Evolutionary conservation across 768 basidiomycete species (phyloP), one percentile per base, ranked within the genome.

Genomic region (Lactarius akahatsu): DNA sequence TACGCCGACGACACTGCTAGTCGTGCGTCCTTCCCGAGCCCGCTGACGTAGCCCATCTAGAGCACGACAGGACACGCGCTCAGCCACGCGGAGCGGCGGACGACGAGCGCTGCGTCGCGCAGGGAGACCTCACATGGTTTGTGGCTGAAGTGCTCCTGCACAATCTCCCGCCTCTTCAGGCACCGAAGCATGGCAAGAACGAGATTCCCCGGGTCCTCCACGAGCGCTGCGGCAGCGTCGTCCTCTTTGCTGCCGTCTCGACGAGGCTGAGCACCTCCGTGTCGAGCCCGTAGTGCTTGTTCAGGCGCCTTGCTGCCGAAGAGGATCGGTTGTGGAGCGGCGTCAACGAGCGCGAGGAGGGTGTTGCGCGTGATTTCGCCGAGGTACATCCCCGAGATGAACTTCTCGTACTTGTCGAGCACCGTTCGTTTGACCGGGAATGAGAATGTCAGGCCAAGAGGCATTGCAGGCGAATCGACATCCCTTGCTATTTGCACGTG

Each of bases 351-450:
- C 58, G 92, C 84, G 38, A 94, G 81, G 60, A 98, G 81, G 71
- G 96, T 79, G 73, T 91, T 91, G 50, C 97, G 89, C 30, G 89
- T 84, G 68, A 98, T 85, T 78, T 98, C 97, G 64, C 97, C 97
- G 47, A 98, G 86, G 76, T 99, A 99, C 96, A 99, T 98, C 64
- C 97, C 97, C 2, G 94, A 97, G 71, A 99, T 91, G 78, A 97
- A 94, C 80, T 98, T 99, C 78, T 99, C 97, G 75, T 94, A 98
- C 26, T 87, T 86, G 71, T 89, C 89, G 28, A 98, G 83, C 0
- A 97, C 95, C 0, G 92, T 94, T 75, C 98, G 97, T 72, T 97
- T 94, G 32, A 98, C 97, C 2, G 97, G 97, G 80, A 98, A 97
- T 34, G 92, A 95, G 77, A 98, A 99, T 0, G 97, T 98, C 59